phyloP scores from a whole-genome alignment of 2,329 filamentous ascomycete species.

The Trichoderma semiorbis region DNA sequence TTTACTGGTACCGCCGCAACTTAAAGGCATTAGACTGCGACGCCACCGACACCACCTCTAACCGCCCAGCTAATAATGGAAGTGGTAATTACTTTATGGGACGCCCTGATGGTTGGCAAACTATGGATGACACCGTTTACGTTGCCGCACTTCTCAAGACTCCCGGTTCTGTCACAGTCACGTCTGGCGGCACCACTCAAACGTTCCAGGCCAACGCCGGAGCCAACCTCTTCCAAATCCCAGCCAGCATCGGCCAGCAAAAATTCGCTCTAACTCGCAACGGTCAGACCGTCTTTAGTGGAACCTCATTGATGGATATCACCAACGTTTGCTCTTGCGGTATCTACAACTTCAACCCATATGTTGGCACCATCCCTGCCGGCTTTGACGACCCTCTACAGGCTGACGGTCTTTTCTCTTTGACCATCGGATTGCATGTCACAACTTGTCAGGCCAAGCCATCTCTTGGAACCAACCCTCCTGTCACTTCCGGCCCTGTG shows the following conservation, averaged over 20 bases:
- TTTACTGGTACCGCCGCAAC: slow-evolving; percentile 56
- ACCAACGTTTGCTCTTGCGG: slow-evolving; percentile 47
- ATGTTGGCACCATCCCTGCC: slow-evolving; percentile 46
- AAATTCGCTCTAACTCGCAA: slow-evolving; percentile 43
- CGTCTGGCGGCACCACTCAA: slow-evolving; percentile 42
- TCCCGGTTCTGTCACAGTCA: slow-evolving; percentile 42
- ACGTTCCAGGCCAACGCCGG: slow-evolving; percentile 31
- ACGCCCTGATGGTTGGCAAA: slow-evolving; percentile 48
- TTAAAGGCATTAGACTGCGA: slow-evolving; percentile 46
- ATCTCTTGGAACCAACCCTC: slow-evolving; percentile 26
- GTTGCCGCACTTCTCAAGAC: slow-evolving; percentile 48
- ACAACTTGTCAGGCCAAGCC: slow-evolving; percentile 25
- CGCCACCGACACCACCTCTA: slow-evolving; percentile 49
- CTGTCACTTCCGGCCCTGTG: slow-evolving; percentile 37
- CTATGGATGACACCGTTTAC: slow-evolving; percentile 48
- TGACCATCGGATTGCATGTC: slow-evolving; percentile 18
- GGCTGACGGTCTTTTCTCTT: slow-evolving; percentile 12
- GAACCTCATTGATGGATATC: slow-evolving; percentile 48
- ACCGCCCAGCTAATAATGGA: slow-evolving; percentile 38
- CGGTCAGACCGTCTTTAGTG: slow-evolving; percentile 40
- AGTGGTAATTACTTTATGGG: slow-evolving; percentile 52
- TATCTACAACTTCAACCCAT: slow-evolving; percentile 56
- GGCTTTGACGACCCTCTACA: slow-evolving; percentile 21
- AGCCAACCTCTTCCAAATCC: slow-evolving; percentile 37
- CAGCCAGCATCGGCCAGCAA: slow-evolving; percentile 41